Evolutionary conservation across 768 basidiomycete genomes (phyloP), one percentile per base, ranked within the genome.

Genomic region (Trametes cubensis): DNA sequence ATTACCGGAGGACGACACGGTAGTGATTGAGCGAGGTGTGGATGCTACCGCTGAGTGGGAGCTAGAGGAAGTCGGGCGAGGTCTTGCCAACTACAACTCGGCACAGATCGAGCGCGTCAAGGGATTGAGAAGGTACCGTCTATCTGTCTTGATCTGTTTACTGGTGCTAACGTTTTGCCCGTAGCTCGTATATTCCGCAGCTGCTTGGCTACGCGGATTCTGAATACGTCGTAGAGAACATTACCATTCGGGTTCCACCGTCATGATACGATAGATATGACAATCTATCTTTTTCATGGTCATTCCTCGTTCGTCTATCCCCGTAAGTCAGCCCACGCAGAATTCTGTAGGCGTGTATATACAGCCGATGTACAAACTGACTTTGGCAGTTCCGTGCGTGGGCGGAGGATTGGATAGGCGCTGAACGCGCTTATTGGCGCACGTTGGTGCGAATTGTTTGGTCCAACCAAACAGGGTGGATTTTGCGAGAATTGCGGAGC

Each of bases 201-300:
- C 69, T 95, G 6, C 74, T 99, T 50, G 96, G 95, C 3, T 98
- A 99, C 74, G 92, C 91, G 15, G 97, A 99, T 71, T 91, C 93
- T 26, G 97, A 98, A 73, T 92, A 98, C 76, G 95, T 98, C 50
- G 95, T 96, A 6, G 97, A 98, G 71, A 93, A 95, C 70, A 88
- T 97, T 69, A 94, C 92, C 3, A 89, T 96, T 55, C 82, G 88
- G 55, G 72, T 85, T 44, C 79, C 81, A 13, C 58, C 58, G 25
- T 82, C 85, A 41, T 81, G 65, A 66, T 30, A n/a, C 34, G 50
- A 28, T 61, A 55, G 58, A 42, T 21, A 28, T 18, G 20, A n/a
- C 28, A 38, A 52, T 41, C 49, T 45, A 57, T 45, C 50, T 4
- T 30, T 47, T 57, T 26, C 56, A 26, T 34, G 15, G 25, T 14